phyloP scores from a whole-genome alignment of 225 moss, liverwort and hornwort species.

The Pleurozium schreberi region DNA sequence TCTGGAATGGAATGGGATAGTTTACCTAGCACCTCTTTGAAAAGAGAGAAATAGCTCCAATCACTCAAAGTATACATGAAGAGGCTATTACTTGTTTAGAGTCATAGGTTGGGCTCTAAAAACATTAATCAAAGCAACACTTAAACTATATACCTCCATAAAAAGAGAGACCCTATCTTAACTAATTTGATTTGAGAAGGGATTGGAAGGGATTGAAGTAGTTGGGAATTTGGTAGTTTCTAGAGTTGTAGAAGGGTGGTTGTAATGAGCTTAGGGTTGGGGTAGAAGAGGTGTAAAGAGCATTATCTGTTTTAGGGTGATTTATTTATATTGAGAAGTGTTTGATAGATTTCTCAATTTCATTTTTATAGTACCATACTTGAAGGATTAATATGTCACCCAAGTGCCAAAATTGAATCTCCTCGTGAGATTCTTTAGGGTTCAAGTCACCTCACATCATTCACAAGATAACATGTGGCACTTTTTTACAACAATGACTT shows the following conservation, averaged over 20 bases:
- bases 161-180: not conserved
- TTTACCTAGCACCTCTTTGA: not conserved
- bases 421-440: too few species aligned
- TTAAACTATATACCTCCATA: not conserved
- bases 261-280: not conserved
- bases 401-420: too few species aligned
- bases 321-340: not conserved
- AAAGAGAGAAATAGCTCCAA: not conserved
- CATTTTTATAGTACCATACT: not conserved
- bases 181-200: not conserved
- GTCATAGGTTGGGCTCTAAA: not conserved
- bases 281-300: not conserved
- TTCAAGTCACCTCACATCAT: too few species aligned
- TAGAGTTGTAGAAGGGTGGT: not conserved
- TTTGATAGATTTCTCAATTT: not conserved
- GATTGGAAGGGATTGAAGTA: accelerated
- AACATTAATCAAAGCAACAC: accelerated
- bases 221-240: not conserved
- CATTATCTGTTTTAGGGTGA: not conserved
- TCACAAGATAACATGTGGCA: too few species aligned
- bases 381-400: too few species aligned
- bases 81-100: not conserved
- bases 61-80: not conserved
- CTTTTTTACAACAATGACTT: too few species aligned
- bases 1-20: not conserved